Base-by-base conservation (phyloP, 148 eudicot genomes). In the Tetragonia tetragonoides region DNA sequence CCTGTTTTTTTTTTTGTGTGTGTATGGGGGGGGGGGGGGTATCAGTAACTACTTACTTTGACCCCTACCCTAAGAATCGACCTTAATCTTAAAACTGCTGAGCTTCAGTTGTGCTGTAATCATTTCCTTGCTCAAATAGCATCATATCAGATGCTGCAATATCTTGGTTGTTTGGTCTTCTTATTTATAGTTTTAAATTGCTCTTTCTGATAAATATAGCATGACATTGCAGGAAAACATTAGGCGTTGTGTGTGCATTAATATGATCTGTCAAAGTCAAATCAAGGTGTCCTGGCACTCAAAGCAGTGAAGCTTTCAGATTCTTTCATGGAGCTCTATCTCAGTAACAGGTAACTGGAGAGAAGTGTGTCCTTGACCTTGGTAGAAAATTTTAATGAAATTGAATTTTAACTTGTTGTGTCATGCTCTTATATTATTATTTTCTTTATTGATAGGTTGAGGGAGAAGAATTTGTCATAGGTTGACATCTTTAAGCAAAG, bases 391-490 rank as follows among this genome's bases (percentile, higher is more conserved):
- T 24, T 72, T 28, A 38, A 71, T 63, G 23, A 10, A 24, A 66
- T 41, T 28, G 34, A 66, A 7, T 0, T 59, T 34, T 8, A 66
- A 15, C 21, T 47, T 79, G 38, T 18, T 38, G 7, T 41, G 66
- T 80, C 42, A 28, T 28, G 34, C 34, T 28, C 34, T 28, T 28
- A 80, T 66, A 66, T 74, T 75, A 44, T 65, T 39, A 11, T 42
- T 62, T 74, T 11, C 49, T 61, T 74, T 8, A 80, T 75, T 82
- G 73, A 38, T 81, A 95, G 97, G 91, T 78, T 95, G 88, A 91
- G 99, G 79, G 97, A 95, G 93, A 95, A 89, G 87, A 93, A 93
- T 80, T 87, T 95, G 51, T 84, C 99, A 39, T 95, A 97, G 97
- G 96, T 90, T 79, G 97, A 95, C 84, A 93, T 93, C 66, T 93